Base-by-base conservation (phyloP, 331 rosid species). In the Pyracantha coccinea region DNA sequence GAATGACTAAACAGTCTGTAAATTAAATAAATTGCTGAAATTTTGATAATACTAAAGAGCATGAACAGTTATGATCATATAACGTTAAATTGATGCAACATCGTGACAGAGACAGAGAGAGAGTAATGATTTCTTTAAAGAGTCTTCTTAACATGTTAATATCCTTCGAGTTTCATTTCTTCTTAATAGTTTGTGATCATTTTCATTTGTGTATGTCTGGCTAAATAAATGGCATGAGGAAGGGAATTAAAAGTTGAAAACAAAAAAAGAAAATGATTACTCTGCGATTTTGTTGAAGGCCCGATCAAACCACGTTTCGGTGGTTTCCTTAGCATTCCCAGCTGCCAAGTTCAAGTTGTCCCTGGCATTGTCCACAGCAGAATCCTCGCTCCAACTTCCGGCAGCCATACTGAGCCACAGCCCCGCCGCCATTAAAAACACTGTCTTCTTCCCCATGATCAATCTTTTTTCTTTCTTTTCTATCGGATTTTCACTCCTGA, bases 401-500 rank as follows among this genome's bases (percentile, higher is more conserved):
- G 66, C 72, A 54, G 69, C 66, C 68, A 78, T 32, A 5, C 75
- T 66, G 0, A 84, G 21, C 67, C 55, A 72, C 21, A 72, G 25
- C 60, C 80, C 9, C 79, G 62, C 27, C 77, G 81, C 27, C 47
- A 83, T 29, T 28, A 77, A 19, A 2, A 24, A 35, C 19, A 57
- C 11, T 15, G 74, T 79, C 9, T 32, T 60, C 69, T 38, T 79
- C 50, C 38, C 68, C 96, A 90, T 88, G 75, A 79, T 69, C 54
- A 12, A 32, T 15, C 61, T 5, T 63, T 64, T 81, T 32, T 57
- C 80, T 47, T 25, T 35, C 4, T 17, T 17, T 21, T 14, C 23
- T 38, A 45, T 72, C 19, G 24, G 32, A 32, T 17, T 52, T 15
- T 52, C 57, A 52, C 57, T 52, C 57, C 8, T 52, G 20, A 52